These are phyloP conservation scores for Erysimum cheiranthoides DNA, from an alignment of 345 rosid genomes.

Conservation along the genomic window DNA sequence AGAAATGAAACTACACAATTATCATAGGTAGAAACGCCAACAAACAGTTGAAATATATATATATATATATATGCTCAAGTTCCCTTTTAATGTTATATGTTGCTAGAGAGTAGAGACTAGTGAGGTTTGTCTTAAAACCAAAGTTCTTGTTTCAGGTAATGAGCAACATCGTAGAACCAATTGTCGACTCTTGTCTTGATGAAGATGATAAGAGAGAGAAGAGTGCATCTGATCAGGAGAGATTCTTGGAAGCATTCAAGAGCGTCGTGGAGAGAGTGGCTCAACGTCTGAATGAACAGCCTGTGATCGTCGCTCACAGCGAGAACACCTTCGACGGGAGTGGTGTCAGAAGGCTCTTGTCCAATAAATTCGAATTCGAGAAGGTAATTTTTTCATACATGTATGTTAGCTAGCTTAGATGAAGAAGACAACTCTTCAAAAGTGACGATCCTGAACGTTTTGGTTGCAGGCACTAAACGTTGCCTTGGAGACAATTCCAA, in stretches of 20 bases:
- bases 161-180: slow-evolving; percentile 78
- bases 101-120: not conserved
- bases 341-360: slow-evolving; percentile 69
- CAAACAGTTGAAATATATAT: no score
- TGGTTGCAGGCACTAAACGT: slow-evolving; percentile 61
- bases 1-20: no score
- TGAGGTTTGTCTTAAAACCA: not conserved
- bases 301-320: slow-evolving; percentile 90
- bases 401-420: slow-evolving; percentile 5
- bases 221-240: slow-evolving; percentile 57
- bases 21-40: no score
- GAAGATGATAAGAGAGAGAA: slow-evolving; percentile 48
- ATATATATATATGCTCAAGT: not conserved
- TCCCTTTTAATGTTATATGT: not conserved
- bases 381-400: slow-evolving; percentile 53
- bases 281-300: slow-evolving; percentile 84
- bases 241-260: slow-evolving; percentile 69
- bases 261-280: slow-evolving; percentile 69
- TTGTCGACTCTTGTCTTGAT: slow-evolving; percentile 50
- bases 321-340: slow-evolving; percentile 89
- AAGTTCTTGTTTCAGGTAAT: slow-evolving; percentile 56
- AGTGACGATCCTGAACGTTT: not conserved
- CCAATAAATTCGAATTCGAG: slow-evolving; percentile 85
- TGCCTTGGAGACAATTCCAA: slow-evolving; percentile 62
- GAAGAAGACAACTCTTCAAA: not conserved